Conservation (phyloP, 192 early-diverging fungal species). For the Umbelopsis vinacea region DNA sequence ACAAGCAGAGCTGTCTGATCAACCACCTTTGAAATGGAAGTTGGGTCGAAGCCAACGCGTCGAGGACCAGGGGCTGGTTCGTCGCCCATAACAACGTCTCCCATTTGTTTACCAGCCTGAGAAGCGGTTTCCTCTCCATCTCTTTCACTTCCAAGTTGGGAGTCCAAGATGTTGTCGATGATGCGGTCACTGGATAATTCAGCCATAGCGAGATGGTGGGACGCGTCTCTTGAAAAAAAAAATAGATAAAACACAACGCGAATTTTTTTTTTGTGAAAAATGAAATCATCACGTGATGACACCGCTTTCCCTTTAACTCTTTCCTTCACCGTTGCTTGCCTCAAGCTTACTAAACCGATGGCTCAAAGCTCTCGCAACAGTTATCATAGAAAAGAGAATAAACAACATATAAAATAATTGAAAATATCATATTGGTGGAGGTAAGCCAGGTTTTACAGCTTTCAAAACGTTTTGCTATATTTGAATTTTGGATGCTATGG, state of each 20-base stretch:
- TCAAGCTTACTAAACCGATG: too few relatives aligned
- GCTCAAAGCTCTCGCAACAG: too few relatives aligned
- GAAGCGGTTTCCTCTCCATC: constrained; percentile 18
- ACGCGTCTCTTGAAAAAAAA: constrained; percentile 9
- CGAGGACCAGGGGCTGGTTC: constrained; percentile 22
- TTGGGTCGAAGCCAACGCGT: constrained; percentile 29
- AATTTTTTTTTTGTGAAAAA: not conserved
- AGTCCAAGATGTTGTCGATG: constrained; percentile 16
- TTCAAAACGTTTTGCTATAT: not conserved
- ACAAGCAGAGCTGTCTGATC: constrained; percentile 75
- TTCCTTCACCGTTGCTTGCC: too few relatives aligned
- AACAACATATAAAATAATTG: too few relatives aligned
- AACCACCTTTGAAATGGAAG: constrained; percentile 57
- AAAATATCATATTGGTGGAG: too few relatives aligned
- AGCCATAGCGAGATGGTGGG: constrained; percentile 14
- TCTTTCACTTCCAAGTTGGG: constrained; percentile 15
- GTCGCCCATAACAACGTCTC: constrained; percentile 1
- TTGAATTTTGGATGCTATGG: constrained; percentile 15
- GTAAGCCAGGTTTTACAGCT: not conserved
- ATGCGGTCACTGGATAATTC: constrained; percentile 23
- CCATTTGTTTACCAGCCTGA: constrained; percentile 6
- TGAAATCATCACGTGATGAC: not conserved
- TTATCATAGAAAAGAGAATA: too few relatives aligned
- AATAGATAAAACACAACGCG: constrained; percentile 16
- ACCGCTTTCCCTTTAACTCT: too few relatives aligned